phyloP scores from a whole-genome alignment of 2,329 filamentous ascomycete species.

The Dryadomyces sulphureus region DNA sequence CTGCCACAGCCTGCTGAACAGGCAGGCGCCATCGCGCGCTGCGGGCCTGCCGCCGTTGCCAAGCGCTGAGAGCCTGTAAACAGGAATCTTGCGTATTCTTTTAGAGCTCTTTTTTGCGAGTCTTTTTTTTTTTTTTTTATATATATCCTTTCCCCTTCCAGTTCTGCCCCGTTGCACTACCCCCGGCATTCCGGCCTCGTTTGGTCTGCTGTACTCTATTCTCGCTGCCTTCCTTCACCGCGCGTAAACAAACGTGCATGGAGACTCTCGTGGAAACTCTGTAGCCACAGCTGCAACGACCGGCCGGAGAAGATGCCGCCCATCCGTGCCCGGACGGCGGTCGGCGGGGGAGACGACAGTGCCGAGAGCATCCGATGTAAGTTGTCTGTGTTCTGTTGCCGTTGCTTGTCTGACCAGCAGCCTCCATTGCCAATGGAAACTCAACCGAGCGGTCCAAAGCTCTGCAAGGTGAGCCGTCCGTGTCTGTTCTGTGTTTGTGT shows the following conservation, averaged over 20 bases:
- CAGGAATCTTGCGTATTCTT: too few species aligned
- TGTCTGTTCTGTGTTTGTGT: not conserved
- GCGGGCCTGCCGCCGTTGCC: slow-evolving; percentile 5
- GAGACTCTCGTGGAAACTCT: too few species aligned
- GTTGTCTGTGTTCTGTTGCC: too few species aligned
- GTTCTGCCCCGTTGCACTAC: too few species aligned
- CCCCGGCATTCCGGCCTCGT: too few species aligned
- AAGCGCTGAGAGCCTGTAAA: not conserved
- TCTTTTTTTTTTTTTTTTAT: not conserved
- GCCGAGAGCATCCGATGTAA: slow-evolving; percentile 11
- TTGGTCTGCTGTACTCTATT: too few species aligned
- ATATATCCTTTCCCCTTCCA: too few species aligned
- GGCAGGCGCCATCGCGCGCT: slow-evolving; percentile 3
- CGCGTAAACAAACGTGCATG: too few species aligned
- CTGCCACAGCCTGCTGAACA: slow-evolving; percentile 6
- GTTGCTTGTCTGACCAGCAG: slow-evolving; percentile 4
- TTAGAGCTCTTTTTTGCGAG: too few species aligned
- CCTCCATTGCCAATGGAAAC: slow-evolving; percentile 10
- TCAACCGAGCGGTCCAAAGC: slow-evolving; percentile 10
- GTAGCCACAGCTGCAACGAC: not conserved
- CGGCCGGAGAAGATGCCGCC: slow-evolving; percentile 6
- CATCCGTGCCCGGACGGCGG: slow-evolving; percentile 4
- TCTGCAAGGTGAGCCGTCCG: slow-evolving; percentile 9
- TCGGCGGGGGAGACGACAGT: slow-evolving; percentile 5
- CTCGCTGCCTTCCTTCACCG: too few species aligned